Conservation (phyloP, 2,329 filamentous ascomycete genomes). For the Alternaria infectoria region DNA sequence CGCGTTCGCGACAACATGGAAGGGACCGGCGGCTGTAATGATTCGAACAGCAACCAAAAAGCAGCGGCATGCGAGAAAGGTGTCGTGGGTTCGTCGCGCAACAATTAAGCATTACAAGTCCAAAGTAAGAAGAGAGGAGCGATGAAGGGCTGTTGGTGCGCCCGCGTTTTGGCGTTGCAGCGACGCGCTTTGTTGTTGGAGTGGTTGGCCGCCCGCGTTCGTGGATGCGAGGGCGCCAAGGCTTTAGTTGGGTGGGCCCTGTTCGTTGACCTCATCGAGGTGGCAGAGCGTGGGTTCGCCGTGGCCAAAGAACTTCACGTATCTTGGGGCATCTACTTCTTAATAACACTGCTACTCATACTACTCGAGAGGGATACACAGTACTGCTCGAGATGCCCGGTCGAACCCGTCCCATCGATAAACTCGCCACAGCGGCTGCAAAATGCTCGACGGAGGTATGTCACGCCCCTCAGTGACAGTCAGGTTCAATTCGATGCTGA, state of each 20-base stretch:
- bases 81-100: conserved; percentile 6
- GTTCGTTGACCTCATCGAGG: conserved; percentile 19
- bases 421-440: conserved; percentile 68
- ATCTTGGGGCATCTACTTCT: background rate
- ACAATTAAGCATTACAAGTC: conserved; percentile 34
- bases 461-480: conserved; percentile 3
- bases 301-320: background rate
- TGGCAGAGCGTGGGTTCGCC: background rate
- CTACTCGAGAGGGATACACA: background rate
- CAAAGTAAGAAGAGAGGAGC: conserved; percentile 18
- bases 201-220: conserved; percentile 28
- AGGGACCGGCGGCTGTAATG: conserved; percentile 9
- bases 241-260: conserved; percentile 11
- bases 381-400: conserved; percentile 32
- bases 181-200: conserved; percentile 40
- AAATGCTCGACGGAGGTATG: conserved; percentile 71
- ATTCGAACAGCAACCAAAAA: conserved; percentile 7
- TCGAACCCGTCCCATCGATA: conserved; percentile 69
- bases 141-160: conserved; percentile 5
- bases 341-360: background rate
- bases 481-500: background rate
- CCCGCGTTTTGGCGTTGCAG: conserved; percentile 10
- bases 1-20: conserved; percentile 52
- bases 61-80: conserved; percentile 1
- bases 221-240: conserved; percentile 21